A percentile compares a stretch with the other conserved stretches of the same genome.
phyloP scores from a whole-genome alignment of 768 basidiomycete species.

The Podaxis mareebaensis region DNA sequence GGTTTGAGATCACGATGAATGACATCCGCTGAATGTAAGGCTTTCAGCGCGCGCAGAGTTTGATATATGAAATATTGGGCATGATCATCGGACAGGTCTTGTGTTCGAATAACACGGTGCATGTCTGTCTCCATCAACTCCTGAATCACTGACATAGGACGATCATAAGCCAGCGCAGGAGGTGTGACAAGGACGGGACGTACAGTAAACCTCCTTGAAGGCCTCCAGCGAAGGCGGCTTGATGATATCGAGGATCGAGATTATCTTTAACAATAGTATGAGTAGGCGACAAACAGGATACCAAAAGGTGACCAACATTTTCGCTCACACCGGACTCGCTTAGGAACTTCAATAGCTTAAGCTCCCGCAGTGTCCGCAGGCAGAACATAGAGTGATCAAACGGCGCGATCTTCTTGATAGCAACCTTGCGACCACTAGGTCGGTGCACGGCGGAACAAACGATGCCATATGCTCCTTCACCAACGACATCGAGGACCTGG shows the following conservation, averaged over 20 bases:
- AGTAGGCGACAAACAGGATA: constrained; percentile 13
- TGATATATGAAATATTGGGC: constrained; percentile 98
- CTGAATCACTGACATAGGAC: constrained; percentile 56
- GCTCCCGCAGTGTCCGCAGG: constrained; percentile 83
- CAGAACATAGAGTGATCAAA: constrained; percentile 98
- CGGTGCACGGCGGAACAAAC: constrained; percentile 92
- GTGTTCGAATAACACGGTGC: constrained; percentile 94
- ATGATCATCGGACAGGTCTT: constrained; percentile 92
- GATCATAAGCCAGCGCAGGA: constrained; percentile 18
- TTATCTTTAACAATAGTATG: constrained; percentile 52
- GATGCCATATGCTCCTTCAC: constrained; percentile 92
- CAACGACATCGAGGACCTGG: constrained; percentile 84
- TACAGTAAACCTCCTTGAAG: constrained; percentile 78
- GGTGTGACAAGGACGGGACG: constrained; percentile 13
- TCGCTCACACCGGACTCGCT: constrained; percentile 89
- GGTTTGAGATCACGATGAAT: constrained; percentile 96
- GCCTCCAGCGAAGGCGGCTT: constrained; percentile 71
- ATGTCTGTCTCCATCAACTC: constrained; percentile 93
- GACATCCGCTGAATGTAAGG: constrained; percentile 92
- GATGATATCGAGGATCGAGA: constrained; percentile 93
- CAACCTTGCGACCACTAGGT: constrained; percentile 88
- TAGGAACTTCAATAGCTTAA: constrained; percentile 81
- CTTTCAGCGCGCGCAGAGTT: constrained; percentile 92
- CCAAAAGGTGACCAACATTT: constrained; percentile 53
- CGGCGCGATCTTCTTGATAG: constrained; percentile 95